phyloP scores from a whole-genome alignment of 352 stramenopile genomes.

The Globisporangium viniferum region DNA sequence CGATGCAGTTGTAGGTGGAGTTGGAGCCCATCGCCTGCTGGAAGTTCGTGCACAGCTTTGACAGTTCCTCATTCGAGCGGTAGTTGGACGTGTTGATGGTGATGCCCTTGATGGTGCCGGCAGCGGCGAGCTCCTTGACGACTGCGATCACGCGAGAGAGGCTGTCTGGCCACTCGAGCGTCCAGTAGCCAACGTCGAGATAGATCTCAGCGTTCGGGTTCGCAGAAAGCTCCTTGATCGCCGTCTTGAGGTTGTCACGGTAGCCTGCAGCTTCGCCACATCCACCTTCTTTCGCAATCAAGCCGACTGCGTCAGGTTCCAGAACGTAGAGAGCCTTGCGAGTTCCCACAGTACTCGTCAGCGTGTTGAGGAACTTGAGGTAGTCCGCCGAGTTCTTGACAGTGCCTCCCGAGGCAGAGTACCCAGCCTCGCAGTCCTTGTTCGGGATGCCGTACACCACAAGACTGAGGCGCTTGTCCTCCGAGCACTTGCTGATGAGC shows the following conservation, averaged over 20 bases:
- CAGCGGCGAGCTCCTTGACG: slow-evolving; percentile 36
- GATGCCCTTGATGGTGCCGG: slow-evolving; percentile 52
- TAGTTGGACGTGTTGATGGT: slow-evolving; percentile 82
- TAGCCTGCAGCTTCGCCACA: slow-evolving; percentile 32
- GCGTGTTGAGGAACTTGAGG: slow-evolving; percentile 37
- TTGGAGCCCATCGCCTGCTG: slow-evolving; percentile 40
- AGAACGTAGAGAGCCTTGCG: slow-evolving; percentile 61
- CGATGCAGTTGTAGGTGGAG: slow-evolving; percentile 41
- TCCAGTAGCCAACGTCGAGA: slow-evolving; percentile 70
- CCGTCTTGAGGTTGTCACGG: slow-evolving; percentile 43
- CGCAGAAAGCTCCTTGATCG: slow-evolving; percentile 38
- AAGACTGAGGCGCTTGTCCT: slow-evolving; percentile 39
- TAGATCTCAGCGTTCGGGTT: slow-evolving; percentile 73
- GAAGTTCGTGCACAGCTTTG: slow-evolving; percentile 53
- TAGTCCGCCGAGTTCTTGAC: slow-evolving; percentile 39
- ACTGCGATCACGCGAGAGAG: slow-evolving; percentile 25
- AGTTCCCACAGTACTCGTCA: slow-evolving; percentile 37
- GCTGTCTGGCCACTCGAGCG: slow-evolving; percentile 28
- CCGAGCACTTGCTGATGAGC: background rate
- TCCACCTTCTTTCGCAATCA: slow-evolving; percentile 33
- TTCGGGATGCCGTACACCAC: slow-evolving; percentile 71
- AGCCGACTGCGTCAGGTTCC: slow-evolving; percentile 59
- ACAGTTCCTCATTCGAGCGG: slow-evolving; percentile 43
- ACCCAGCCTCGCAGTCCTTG: slow-evolving; percentile 60
- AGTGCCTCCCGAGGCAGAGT: slow-evolving; percentile 31